phyloP scores from a whole-genome alignment of 2,329 filamentous ascomycete species.

The Monosporascus sp. region DNA sequence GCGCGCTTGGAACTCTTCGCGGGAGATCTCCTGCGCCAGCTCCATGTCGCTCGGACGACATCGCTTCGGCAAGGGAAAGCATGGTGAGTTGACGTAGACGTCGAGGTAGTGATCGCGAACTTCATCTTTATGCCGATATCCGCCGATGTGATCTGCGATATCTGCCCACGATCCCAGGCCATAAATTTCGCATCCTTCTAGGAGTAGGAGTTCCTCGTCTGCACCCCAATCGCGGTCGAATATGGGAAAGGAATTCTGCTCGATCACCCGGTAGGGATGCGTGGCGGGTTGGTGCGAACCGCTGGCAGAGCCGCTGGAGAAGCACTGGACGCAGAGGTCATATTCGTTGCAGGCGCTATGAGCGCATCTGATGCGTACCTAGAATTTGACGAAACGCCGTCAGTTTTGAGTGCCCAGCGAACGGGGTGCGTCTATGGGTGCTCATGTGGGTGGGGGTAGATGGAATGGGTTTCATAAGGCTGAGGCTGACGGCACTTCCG shows the following conservation, averaged over 20 bases:
- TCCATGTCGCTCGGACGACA: conserved; percentile 78
- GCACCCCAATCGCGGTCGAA: conserved; percentile 94
- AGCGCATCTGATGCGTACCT: conserved; percentile 95
- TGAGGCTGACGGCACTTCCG: background rate
- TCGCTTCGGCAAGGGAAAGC: conserved; percentile 80
- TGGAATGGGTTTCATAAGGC: conserved; percentile 1
- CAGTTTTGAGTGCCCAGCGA: background rate
- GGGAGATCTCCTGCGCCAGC: conserved; percentile 72
- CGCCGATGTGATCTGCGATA: conserved; percentile 95
- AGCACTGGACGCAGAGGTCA: conserved; percentile 94
- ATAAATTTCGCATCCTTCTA: conserved; percentile 95
- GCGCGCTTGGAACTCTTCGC: conserved; percentile 86
- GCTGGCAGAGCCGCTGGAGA: conserved; percentile 73
- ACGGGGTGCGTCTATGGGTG: background rate
- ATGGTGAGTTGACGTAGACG: conserved; percentile 76
- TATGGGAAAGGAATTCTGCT: conserved; percentile 97
- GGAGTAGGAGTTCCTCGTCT: conserved; percentile 86
- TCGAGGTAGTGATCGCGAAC: conserved; percentile 90
- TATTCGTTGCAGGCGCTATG: conserved; percentile 82
- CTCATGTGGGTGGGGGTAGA: background rate
- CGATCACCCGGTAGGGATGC: conserved; percentile 88
- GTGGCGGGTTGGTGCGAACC: conserved; percentile 81
- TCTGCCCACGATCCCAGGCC: conserved; percentile 96
- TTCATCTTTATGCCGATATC: conserved; percentile 90
- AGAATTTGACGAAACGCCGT: background rate